Base-by-base conservation (phyloP, 2,329 filamentous ascomycete species). In the Fusarium fracticaudum region DNA sequence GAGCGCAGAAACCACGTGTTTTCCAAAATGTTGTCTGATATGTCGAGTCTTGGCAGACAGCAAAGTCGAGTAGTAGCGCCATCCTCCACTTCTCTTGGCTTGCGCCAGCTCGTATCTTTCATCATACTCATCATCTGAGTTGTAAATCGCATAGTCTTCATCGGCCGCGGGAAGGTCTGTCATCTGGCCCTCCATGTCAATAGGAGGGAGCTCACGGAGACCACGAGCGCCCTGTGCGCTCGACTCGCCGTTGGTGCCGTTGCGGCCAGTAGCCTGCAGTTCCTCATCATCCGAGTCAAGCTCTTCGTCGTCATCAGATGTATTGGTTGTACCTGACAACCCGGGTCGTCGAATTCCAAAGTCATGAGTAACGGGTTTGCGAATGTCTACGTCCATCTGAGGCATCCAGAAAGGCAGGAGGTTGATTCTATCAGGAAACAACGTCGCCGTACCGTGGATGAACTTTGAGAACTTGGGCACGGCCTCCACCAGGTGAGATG, bases 391-490 rank as follows among this genome's bases (percentile, higher is more conserved):
- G 76, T 97, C 92, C 96, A 99, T 99, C 84, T 99, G 96, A 2
- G 96, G 96, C 87, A 96, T 94, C 96, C 96, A 99, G 86, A 94
- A 99, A 2, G 96, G 96, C 11, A 99, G 87, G 18, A 99, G 88
- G 54, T 98, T 87, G 83, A 99, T 99, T 63, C 93, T 91, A 50
- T 91, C 89, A 0, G 95, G 95, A 82, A 98, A 97, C 51, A 99
- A 85, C 17, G 91, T 93, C 15, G 96, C 96, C 4, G 92, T 95
- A 67, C 96, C 96, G 82, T 99, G 96, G 67, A 99, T 98, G 82
- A 98, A 99, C 85, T 99, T 99, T 80, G 95, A 98, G 84, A 98
- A 99, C 81, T 99, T 99, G 71, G 96, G 96, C 6, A 99, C 95
- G n/a, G 96, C 95, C 84, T 99, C 96, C 5, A 99, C 96, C 22